phyloP scores from a whole-genome alignment of 148 eudicot species.

The Chenopodium formosanum region DNA sequence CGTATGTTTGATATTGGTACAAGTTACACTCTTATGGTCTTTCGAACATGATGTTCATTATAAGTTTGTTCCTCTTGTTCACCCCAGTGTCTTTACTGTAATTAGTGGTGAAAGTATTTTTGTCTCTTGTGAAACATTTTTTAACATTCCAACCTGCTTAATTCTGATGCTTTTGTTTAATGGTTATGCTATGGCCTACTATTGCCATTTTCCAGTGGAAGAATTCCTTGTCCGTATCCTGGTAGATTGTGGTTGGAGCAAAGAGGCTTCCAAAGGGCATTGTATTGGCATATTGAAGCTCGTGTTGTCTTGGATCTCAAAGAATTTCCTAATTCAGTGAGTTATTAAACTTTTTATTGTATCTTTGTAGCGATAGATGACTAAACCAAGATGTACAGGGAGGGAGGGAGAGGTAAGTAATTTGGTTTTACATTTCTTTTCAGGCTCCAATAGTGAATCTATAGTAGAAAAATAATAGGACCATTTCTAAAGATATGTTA shows the following conservation, averaged over 20 bases:
- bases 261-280: conserved; percentile 84
- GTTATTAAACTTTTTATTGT: conserved; percentile 24
- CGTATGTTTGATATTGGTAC: too few relatives aligned
- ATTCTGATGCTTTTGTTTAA: conserved; percentile 14
- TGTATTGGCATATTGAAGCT: conserved; percentile 99
- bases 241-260: conserved; percentile 98
- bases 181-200: conserved; percentile 18
- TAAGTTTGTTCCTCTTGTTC: not conserved
- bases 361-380: not conserved
- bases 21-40: too few relatives aligned
- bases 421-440: not conserved
- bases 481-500: not conserved
- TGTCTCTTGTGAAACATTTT: not conserved
- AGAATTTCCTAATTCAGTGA: conserved; percentile 69
- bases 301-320: conserved; percentile 96
- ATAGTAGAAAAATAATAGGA: not conserved
- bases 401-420: not conserved
- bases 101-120: not conserved
- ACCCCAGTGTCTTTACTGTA: not conserved
- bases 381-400: conserved; percentile 1
- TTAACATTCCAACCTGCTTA: not conserved
- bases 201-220: conserved; percentile 49
- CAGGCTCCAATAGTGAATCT: not conserved
- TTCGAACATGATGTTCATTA: not conserved
- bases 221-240: conserved; percentile 92